Conservation (phyloP, 2,329 filamentous ascomycete species). For the Calonectria fujianensis region DNA sequence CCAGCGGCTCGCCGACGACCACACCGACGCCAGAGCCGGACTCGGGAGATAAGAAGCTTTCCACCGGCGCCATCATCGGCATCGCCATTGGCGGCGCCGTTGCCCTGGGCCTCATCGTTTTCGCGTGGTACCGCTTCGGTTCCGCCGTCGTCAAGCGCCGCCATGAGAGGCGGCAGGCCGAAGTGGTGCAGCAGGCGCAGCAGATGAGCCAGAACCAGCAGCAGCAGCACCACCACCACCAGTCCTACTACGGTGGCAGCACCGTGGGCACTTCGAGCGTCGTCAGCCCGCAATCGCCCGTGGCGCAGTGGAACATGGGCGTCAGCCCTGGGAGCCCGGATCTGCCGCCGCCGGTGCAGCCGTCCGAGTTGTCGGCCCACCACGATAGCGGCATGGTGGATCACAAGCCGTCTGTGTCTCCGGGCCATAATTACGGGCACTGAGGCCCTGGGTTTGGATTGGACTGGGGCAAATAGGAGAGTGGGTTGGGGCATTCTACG, state of each 20-base stretch:
- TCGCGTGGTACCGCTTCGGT: constrained; percentile 43
- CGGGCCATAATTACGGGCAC: background rate
- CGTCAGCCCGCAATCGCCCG: constrained; percentile 14
- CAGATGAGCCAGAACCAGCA: constrained; percentile 10
- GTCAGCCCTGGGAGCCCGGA: background rate
- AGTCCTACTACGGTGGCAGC: constrained; percentile 22
- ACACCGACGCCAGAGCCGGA: background rate
- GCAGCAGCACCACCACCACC: background rate
- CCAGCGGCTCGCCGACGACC: background rate
- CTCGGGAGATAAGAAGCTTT: constrained; percentile 23
- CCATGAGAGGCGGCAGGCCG: background rate
- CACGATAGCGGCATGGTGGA: background rate
- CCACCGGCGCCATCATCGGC: constrained; percentile 63
- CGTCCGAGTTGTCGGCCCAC: constrained; percentile 5
- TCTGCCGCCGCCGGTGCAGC: background rate
- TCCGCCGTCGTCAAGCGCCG: constrained; percentile 27
- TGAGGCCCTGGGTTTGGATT: background rate
- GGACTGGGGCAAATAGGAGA: background rate
- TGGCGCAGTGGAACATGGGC: constrained; percentile 5
- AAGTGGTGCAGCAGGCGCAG: constrained; percentile 15
- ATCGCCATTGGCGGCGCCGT: constrained; percentile 61
- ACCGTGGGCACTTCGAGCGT: constrained; percentile 1
- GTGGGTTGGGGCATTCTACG: background rate
- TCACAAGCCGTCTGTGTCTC: constrained; percentile 2
- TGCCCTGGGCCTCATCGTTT: constrained; percentile 47